A percentile compares a stretch with the other conserved stretches of the same genome.
These are phyloP conservation scores for Eragrostis nindensis DNA, from an alignment of 176 grass and related monocot genomes.

Conservation along the genomic window DNA sequence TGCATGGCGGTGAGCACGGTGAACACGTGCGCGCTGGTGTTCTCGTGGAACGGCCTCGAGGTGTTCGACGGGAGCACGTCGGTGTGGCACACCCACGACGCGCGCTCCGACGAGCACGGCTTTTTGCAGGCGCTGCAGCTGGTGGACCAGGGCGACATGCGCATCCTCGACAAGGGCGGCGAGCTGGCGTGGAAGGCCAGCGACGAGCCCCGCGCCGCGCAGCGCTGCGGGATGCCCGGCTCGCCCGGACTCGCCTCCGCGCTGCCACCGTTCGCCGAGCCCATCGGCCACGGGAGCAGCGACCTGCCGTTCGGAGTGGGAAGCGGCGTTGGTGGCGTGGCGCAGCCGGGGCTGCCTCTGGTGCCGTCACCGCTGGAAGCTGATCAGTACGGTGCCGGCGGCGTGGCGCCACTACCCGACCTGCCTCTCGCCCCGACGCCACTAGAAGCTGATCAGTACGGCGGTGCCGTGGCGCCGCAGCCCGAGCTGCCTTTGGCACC, in stretches of 20 bases:
- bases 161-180: slow-evolving; percentile 87
- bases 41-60: slow-evolving; percentile 79
- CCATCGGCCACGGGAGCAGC: slow-evolving; percentile 44
- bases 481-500: slow-evolving; percentile 15
- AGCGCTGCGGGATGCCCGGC: slow-evolving; percentile 69
- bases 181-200: slow-evolving; percentile 95
- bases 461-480: slow-evolving; percentile 29
- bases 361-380: slow-evolving; percentile 30
- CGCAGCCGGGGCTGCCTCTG: slow-evolving; percentile 14
- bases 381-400: slow-evolving; percentile 26
- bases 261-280: slow-evolving; percentile 61
- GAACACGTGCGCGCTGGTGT: slow-evolving; percentile 77
- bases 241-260: slow-evolving; percentile 60
- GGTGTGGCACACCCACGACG: slow-evolving; percentile 70
- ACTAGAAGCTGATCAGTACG: slow-evolving; percentile 22
- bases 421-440: slow-evolving; percentile 12
- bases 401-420: slow-evolving; percentile 6
- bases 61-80: slow-evolving; percentile 88
- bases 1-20: slow-evolving; percentile 71
- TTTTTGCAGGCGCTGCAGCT: slow-evolving; percentile 77
- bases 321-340: neutral
- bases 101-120: slow-evolving; percentile 51
- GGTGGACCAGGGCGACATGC: slow-evolving; percentile 92
- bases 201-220: slow-evolving; percentile 66
- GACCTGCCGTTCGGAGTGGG: slow-evolving; percentile 61